Conservation (phyloP, 106 monocot species). For the Dioscorea dumetorum region DNA sequence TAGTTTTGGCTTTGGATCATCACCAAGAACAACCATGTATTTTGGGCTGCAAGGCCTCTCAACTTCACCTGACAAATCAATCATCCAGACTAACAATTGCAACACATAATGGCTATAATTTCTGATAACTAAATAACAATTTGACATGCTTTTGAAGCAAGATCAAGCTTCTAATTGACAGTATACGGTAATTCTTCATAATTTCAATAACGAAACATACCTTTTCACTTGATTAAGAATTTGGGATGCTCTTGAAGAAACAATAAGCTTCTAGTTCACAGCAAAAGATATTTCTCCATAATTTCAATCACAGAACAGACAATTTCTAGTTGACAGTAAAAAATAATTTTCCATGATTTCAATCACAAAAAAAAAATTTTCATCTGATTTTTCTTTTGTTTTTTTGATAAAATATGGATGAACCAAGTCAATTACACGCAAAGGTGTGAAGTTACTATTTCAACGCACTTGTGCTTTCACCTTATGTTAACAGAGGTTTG, state of each 20-base stretch:
- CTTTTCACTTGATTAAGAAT: background rate
- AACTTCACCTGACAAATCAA: slow-evolving; percentile 23
- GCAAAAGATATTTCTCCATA: background rate
- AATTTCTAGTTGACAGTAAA: background rate
- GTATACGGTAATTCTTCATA: background rate
- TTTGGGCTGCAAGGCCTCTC: slow-evolving; percentile 15
- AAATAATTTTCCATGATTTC: background rate
- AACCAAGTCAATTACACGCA: too few relatives aligned
- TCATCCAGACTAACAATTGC: too few relatives aligned
- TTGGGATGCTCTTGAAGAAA: background rate
- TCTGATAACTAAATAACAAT: background rate
- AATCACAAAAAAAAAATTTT: too few relatives aligned
- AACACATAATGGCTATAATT: background rate
- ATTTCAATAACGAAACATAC: background rate
- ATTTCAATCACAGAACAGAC: background rate
- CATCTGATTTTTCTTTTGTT: too few relatives aligned
- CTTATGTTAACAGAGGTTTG: too few relatives aligned
- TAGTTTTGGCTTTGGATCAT: slow-evolving; percentile 61
- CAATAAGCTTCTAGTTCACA: background rate
- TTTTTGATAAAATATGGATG: too few relatives aligned
- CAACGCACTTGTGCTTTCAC: too few relatives aligned
- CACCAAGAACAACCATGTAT: slow-evolving; percentile 63
- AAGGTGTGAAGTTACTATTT: too few relatives aligned
- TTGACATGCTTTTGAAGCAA: background rate
- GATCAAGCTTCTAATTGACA: too few relatives aligned